Evolutionary conservation across 768 basidiomycete species (phyloP).

Genomic region (Dentipellis sp.): DNA sequence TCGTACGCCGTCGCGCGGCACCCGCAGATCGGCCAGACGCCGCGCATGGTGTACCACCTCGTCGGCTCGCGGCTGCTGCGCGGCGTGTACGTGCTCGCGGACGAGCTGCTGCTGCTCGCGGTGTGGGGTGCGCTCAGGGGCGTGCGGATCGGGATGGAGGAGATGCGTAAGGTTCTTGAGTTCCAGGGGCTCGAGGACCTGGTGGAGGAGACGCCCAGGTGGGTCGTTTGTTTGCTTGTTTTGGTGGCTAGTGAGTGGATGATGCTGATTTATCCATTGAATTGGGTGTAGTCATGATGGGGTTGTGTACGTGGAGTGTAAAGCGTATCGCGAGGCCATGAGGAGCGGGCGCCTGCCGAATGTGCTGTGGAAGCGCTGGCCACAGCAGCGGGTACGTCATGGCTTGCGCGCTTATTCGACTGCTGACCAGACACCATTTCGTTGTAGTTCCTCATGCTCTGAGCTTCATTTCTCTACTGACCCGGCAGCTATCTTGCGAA

Average conservation of each 20-base stretch:
- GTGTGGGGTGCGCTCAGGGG: not conserved
- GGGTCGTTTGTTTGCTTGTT: not conserved
- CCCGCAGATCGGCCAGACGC: not conserved
- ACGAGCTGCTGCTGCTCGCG: not conserved
- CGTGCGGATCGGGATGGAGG: not conserved
- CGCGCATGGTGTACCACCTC: not conserved
- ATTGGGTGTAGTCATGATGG: not conserved
- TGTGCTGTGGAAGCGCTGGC: not conserved
- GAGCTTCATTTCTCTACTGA: no score
- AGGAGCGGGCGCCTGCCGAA: not conserved
- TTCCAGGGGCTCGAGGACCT: not conserved
- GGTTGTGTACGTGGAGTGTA: not conserved
- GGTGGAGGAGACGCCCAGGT: not conserved
- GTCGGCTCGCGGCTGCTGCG: not conserved
- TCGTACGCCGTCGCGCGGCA: no score
- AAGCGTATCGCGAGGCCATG: not conserved
- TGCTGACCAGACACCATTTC: no score
- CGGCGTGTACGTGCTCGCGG: not conserved
- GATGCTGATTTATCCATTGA: not conserved
- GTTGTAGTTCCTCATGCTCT: no score
- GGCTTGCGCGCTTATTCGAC: no score
- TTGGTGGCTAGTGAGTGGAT: not conserved
- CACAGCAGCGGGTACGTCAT: no score
- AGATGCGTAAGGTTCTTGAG: not conserved
- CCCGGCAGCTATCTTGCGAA: no score